Conservation (phyloP, 2,329 filamentous ascomycete species). For the Grosmannia clavigera region DNA sequence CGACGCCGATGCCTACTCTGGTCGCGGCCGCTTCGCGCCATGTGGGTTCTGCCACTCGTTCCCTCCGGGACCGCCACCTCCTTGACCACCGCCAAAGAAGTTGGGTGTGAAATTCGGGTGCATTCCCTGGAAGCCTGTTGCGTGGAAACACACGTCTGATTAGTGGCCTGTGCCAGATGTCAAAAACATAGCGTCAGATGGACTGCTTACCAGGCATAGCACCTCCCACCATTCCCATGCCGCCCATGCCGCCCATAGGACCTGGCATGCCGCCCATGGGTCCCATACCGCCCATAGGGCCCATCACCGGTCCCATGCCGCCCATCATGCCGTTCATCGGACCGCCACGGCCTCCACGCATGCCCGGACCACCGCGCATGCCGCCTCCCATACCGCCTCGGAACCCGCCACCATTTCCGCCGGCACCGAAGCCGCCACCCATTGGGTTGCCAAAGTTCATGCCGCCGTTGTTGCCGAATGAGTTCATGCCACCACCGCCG, state of each 20-base stretch:
- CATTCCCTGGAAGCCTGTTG: slow-evolving; percentile 52
- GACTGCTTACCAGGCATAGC: slow-evolving; percentile 47
- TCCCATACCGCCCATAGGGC: slow-evolving; percentile 33
- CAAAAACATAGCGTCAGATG: too few relatives aligned
- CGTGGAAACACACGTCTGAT: not conserved
- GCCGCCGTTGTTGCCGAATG: slow-evolving; percentile 20
- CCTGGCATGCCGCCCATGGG: slow-evolving; percentile 19
- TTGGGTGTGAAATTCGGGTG: slow-evolving; percentile 59
- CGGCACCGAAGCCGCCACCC: slow-evolving; percentile 33
- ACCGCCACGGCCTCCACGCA: slow-evolving; percentile 32
- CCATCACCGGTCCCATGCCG: slow-evolving; percentile 24
- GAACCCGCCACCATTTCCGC: slow-evolving; percentile 32
- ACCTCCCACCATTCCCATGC: slow-evolving; percentile 24
- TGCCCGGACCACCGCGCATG: slow-evolving; percentile 33
- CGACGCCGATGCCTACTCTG: slow-evolving; percentile 25
- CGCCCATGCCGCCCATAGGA: slow-evolving; percentile 43
- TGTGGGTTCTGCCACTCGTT: slow-evolving; percentile 69
- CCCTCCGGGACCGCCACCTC: slow-evolving; percentile 32
- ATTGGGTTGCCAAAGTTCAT: slow-evolving; percentile 27
- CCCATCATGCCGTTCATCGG: slow-evolving; percentile 11
- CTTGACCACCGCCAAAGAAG: slow-evolving; percentile 48
- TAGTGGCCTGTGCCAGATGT: not conserved
- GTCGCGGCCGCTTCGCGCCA: slow-evolving; percentile 65
- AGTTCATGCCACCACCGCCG: slow-evolving; percentile 25
- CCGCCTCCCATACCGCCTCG: slow-evolving; percentile 36